Base-by-base conservation (phyloP, 108 stramenopile genomes). In the Parmales sp. region DNA sequence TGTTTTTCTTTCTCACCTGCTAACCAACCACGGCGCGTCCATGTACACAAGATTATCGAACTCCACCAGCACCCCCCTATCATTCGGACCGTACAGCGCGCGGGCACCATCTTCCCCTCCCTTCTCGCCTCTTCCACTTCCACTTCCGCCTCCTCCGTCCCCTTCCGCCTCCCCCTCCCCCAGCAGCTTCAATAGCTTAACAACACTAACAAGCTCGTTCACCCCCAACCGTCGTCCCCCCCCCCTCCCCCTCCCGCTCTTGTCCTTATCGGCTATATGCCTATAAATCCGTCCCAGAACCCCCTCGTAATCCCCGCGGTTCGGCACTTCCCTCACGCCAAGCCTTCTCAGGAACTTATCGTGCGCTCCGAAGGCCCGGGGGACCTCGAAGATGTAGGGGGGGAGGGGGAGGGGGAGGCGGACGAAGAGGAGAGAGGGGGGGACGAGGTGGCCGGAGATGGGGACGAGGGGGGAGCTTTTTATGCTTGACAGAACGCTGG, bases 11-110 rank as follows among this genome's bases (percentile, higher is more conserved):
- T n/a, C n/a, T n/a, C n/a, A n/a, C n/a, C n/a, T n/a, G n/a, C n/a
- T n/a, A 5, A 34, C 31, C 20, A 60, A 34, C 54, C 54, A 60
- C 54, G 54, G 54, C 28, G 54, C 54, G 54, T 60, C 54, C 31
- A 34, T 60, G 54, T 26, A 60, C 26, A 60, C 31, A 28, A 60
- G 13, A 4, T 60, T 16, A 1, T 16, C 54, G n/a, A 28, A 26
- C 2, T 34, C 26, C 11, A 28, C 13, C 54, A 60, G 4, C 13
- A 28, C 31, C 0, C 54, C 31, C 28, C 54, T 23, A 16, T 31
- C 54, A 34, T 60, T 34, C 3, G 36, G 31, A 4, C 54, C 54
- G 29, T 34, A 34, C 13, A 60, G 16, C 11, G 46, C 46, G 3
- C 46, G 22, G 3, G 19, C 49, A n/a, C 54, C 28, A n/a, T n/a